phyloP scores from a whole-genome alignment of 1,284 basidiomycete species.

The Hortiboletus rubellus region DNA sequence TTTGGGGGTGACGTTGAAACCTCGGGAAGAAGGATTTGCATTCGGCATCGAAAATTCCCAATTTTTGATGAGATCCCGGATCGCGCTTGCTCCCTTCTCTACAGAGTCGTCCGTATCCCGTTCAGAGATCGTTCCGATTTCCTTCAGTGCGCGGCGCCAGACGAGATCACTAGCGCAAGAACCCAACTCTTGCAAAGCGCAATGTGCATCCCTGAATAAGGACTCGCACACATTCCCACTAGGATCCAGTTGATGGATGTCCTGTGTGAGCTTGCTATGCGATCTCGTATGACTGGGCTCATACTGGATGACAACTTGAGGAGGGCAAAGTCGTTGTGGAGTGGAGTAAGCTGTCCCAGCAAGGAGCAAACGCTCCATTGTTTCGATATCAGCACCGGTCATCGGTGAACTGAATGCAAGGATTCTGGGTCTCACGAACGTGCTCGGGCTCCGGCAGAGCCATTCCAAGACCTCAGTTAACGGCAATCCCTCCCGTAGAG shows the following conservation, averaged over 20 bases:
- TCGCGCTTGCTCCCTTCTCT: constrained; percentile 25
- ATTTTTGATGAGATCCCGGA: constrained; percentile 49
- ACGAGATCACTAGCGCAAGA: constrained; percentile 62
- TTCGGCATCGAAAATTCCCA: constrained; percentile 64
- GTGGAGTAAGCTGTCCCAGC: constrained; percentile 36
- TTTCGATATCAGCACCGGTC: constrained; percentile 34
- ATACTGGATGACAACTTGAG: constrained; percentile 40
- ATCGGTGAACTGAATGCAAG: constrained; percentile 42
- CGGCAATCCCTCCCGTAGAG: constrained; percentile 28
- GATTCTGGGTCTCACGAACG: constrained; percentile 42
- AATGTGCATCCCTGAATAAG: constrained; percentile 47
- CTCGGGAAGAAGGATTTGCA: constrained; percentile 48
- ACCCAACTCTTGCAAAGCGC: constrained; percentile 54
- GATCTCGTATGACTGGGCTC: constrained; percentile 26
- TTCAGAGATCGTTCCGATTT: constrained; percentile 28
- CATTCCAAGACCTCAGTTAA: constrained; percentile 46
- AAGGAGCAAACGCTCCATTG: constrained; percentile 42
- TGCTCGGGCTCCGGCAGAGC: constrained; percentile 42
- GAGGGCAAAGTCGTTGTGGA: constrained; percentile 38
- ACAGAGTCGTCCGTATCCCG: constrained; percentile 36
- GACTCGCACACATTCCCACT: constrained; percentile 39
- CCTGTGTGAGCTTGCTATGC: constrained; percentile 38
- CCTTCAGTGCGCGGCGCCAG: constrained; percentile 56
- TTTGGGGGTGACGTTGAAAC: constrained; percentile 66
- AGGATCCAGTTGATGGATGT: constrained; percentile 41